phyloP scores from a whole-genome alignment of 306 rosid genomes.

The Glycine latifolia region DNA sequence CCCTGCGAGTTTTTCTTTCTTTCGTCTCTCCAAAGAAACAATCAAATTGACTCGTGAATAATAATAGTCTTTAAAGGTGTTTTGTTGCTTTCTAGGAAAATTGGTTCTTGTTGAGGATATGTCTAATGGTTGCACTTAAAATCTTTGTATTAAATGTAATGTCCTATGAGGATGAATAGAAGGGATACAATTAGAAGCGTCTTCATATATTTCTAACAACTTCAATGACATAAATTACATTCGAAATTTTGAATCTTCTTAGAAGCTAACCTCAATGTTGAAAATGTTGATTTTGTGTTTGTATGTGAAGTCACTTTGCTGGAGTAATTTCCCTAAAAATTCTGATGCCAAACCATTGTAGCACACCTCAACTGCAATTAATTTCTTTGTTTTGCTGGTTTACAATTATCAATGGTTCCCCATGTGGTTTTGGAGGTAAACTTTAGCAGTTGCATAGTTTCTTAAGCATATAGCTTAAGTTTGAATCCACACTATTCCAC shows the following conservation, averaged over 20 bases:
- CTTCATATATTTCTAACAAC: background rate
- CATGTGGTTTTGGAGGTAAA: too few species aligned
- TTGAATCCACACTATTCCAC: too few species aligned
- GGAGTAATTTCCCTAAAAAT: background rate
- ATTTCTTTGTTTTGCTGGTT: too few species aligned
- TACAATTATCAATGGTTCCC: slow-evolving; percentile 9
- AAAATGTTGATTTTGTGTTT: slow-evolving; percentile 11
- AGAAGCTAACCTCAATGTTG: background rate
- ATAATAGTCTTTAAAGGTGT: background rate
- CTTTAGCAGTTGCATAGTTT: too few species aligned
- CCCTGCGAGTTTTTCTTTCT: background rate
- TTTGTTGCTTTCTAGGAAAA: slow-evolving; percentile 14
- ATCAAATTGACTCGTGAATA: too few species aligned
- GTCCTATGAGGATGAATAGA: background rate
- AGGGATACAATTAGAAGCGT: background rate
- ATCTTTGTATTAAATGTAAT: too few species aligned
- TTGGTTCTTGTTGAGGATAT: slow-evolving; percentile 25
- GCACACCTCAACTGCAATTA: too few species aligned
- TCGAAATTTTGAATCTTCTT: background rate
- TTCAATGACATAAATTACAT: slow-evolving; percentile 12
- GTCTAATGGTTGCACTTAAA: background rate
- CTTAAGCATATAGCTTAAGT: too few species aligned
- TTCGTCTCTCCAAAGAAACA: background rate
- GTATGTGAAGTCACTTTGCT: slow-evolving; percentile 4
- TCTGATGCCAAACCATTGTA: background rate